Evolutionary conservation across 1,284 basidiomycete species (phyloP).

Genomic region (Apiotrichum siamense): DNA sequence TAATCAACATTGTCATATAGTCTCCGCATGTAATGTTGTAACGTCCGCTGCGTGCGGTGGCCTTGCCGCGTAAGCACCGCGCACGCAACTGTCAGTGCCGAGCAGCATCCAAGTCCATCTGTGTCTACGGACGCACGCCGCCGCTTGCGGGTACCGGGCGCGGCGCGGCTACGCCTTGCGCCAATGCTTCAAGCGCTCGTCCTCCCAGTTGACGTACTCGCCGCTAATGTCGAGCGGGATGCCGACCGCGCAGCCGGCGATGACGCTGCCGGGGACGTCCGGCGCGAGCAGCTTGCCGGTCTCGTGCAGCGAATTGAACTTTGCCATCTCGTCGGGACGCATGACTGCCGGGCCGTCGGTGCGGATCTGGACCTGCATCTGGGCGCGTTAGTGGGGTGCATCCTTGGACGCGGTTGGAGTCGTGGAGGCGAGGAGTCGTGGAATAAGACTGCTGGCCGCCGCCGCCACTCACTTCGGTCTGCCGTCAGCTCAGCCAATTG

Average conservation of each 20-base stretch:
- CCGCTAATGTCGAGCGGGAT: slow-evolving; percentile 42
- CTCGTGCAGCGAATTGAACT: slow-evolving; percentile 48
- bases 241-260: slow-evolving; percentile 50
- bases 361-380: slow-evolving; percentile 47
- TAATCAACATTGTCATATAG: too few relatives aligned
- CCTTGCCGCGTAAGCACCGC: too few relatives aligned
- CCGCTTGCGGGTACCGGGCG: too few relatives aligned
- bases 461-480: slow-evolving; percentile 17
- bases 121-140: too few relatives aligned
- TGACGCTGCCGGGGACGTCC: slow-evolving; percentile 48
- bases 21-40: too few relatives aligned
- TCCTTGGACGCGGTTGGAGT: too few relatives aligned
- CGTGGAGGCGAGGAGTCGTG: too few relatives aligned
- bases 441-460: too few relatives aligned
- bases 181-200: slow-evolving; percentile 29
- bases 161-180: slow-evolving; percentile 9
- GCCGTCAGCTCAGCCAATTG: background rate
- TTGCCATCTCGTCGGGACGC: slow-evolving; percentile 40
- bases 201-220: slow-evolving; percentile 51
- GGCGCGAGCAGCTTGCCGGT: slow-evolving; percentile 49
- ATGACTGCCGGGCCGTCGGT: slow-evolving; percentile 40
- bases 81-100: too few relatives aligned
- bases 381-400: background rate
- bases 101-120: background rate
- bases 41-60: too few relatives aligned